Percentiles rank a stretch among this genome's conserved stretches.
These are phyloP conservation scores for Aureobasidium vineae DNA, from an alignment of 2,329 filamentous ascomycete species.

Conservation along the genomic window DNA sequence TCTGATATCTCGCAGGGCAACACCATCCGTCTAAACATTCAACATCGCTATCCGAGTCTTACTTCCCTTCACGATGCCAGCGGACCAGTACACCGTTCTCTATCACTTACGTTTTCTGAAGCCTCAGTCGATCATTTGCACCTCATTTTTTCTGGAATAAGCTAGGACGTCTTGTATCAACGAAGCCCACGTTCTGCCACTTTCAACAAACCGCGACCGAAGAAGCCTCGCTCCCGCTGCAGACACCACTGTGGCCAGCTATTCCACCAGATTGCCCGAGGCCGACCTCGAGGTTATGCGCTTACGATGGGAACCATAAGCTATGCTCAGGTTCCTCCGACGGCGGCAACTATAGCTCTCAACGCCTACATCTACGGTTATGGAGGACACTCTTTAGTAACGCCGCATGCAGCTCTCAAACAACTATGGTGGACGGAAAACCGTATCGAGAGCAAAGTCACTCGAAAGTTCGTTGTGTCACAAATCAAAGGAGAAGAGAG, in stretches of 20 bases:
- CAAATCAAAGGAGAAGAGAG: slow-evolving; percentile 64
- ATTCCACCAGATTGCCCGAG: background rate
- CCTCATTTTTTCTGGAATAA: background rate
- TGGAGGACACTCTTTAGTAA: slow-evolving; percentile 51
- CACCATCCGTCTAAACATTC: slow-evolving; percentile 11
- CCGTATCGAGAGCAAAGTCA: slow-evolving; percentile 67
- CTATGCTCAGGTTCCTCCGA: slow-evolving; percentile 39
- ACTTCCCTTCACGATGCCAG: background rate
- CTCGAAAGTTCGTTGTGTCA: slow-evolving; percentile 63
- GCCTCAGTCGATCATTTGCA: background rate
- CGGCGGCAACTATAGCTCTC: slow-evolving; percentile 43
- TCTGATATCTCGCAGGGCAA: slow-evolving; percentile 15
- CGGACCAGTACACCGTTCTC: background rate
- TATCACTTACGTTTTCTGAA: background rate
- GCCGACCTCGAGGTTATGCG: background rate
- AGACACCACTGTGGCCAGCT: background rate
- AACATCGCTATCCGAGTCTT: slow-evolving; percentile 16
- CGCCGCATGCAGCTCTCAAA: slow-evolving; percentile 50
- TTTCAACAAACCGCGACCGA: background rate
- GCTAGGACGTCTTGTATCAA: background rate
- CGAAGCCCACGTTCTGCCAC: background rate
- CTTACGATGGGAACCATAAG: slow-evolving; percentile 38
- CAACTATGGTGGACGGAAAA: slow-evolving; percentile 70
- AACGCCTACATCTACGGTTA: slow-evolving; percentile 54
- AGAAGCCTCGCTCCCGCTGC: no score